Evolutionary conservation across 169 alveolate genomes (phyloP).

Genomic region (Eimeria mitis): DNA sequence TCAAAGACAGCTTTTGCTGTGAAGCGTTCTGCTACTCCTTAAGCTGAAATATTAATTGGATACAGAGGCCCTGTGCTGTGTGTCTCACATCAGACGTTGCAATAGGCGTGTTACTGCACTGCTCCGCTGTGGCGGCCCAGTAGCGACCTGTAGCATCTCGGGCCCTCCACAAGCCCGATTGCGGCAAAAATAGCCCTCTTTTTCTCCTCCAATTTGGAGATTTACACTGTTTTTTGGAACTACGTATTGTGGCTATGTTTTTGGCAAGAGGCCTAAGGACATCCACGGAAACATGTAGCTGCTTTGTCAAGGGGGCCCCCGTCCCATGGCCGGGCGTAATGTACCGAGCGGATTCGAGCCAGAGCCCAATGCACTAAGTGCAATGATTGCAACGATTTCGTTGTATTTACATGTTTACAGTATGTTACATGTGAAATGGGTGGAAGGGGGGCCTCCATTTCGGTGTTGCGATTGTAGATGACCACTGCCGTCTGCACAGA

Average conservation of each 20-base stretch:
- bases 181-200: neutral
- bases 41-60: neutral
- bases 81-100: constrained; percentile 12
- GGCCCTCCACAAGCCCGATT: neutral
- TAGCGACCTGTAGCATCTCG: constrained; percentile 20
- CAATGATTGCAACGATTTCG: neutral
- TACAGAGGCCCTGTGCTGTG: neutral
- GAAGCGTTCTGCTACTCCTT: neutral
- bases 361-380: neutral
- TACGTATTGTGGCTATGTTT: neutral
- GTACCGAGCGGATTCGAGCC: neutral
- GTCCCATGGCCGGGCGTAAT: neutral
- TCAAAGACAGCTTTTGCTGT: neutral
- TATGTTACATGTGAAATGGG: neutral
- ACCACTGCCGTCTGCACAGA: neutral
- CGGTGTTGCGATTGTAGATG: neutral
- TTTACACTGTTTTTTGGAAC: neutral
- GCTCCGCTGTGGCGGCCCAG: constrained; percentile 51
- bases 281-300: neutral
- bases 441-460: neutral
- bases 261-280: neutral
- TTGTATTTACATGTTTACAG: neutral
- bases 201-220: neutral
- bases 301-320: constrained; percentile 45
- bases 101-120: neutral